Evolutionary conservation across 225 moss, liverwort and hornwort genomes (phyloP).

Genomic region (Bryoerythrophyllum caledonicum): DNA sequence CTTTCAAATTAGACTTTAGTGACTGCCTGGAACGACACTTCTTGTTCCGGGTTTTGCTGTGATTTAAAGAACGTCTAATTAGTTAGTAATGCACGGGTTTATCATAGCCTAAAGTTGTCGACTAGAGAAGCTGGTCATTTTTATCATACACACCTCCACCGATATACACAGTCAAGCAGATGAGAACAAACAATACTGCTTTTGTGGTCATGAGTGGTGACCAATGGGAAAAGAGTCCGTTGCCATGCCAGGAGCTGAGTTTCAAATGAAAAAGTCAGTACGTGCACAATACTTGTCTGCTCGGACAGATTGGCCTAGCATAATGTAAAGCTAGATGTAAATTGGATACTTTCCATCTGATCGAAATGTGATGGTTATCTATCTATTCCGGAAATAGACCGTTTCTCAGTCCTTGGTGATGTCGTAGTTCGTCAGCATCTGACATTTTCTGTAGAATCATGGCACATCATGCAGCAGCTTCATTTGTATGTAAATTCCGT

Average conservation of each 20-base stretch:
- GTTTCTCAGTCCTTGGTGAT: constrained; percentile 31
- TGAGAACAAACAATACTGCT: not conserved
- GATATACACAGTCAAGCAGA: not conserved
- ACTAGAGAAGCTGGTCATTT: not conserved
- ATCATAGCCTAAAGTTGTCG: not conserved
- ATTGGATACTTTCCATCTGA: constrained; percentile 27
- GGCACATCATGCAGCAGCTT: not conserved
- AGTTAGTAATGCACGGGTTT: not conserved
- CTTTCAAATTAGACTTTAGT: not conserved
- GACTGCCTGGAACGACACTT: not conserved
- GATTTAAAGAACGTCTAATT: not conserved
- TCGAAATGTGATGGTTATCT: constrained; percentile 34
- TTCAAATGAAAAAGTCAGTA: constrained; percentile 10
- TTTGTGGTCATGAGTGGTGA: not conserved
- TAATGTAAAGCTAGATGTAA: constrained; percentile 20
- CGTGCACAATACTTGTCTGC: constrained; percentile 42
- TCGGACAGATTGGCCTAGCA: constrained; percentile 42
- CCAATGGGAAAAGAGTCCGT: not conserved
- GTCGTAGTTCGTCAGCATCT: constrained; percentile 13
- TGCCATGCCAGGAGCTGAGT: constrained; percentile 20
- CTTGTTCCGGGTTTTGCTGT: not conserved
- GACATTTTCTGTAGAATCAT: not conserved
- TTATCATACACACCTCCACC: not conserved
- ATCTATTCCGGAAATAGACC: constrained; percentile 35
- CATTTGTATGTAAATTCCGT: constrained; percentile 23